Evolutionary conservation across 1,139 yeast genomes (phyloP).

Genomic region (Yamadazyma sp.): DNA sequence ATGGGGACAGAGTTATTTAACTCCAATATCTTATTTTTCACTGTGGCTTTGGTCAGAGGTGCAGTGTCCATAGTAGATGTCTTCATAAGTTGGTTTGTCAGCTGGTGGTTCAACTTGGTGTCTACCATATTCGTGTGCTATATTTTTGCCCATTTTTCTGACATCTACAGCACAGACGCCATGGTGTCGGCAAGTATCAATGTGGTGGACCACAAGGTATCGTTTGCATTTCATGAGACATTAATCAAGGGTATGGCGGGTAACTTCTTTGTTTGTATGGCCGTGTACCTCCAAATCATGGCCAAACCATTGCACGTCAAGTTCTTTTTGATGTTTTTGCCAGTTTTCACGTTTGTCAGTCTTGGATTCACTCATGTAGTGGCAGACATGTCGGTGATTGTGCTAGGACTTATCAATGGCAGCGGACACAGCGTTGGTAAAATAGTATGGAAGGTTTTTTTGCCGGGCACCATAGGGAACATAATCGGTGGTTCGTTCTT

Average conservation of each 20-base stretch:
- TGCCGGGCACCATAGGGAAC: conserved; percentile 71
- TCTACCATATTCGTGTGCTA: conserved; percentile 66
- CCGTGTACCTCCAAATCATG: conserved; percentile 73
- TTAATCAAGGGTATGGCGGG: conserved; percentile 70
- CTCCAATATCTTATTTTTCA: conserved; percentile 67
- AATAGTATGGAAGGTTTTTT: conserved; percentile 69
- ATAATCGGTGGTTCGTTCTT: conserved; percentile 69
- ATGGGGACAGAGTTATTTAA: conserved; percentile 76
- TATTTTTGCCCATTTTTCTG: conserved; percentile 57
- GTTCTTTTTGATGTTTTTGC: conserved; percentile 59
- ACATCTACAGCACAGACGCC: conserved; percentile 36
- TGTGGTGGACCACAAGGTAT: conserved; percentile 48
- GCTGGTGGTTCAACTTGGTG: conserved; percentile 65
- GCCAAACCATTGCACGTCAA: conserved; percentile 82
- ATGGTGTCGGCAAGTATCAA: conserved; percentile 49
- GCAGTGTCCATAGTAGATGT: conserved; percentile 67
- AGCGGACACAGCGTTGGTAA: conserved; percentile 60
- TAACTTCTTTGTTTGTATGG: conserved; percentile 72
- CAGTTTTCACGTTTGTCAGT: conserved; percentile 70
- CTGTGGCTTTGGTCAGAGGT: conserved; percentile 65
- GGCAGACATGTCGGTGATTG: conserved; percentile 73
- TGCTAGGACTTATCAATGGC: conserved; percentile 65
- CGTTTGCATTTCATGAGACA: conserved; percentile 54
- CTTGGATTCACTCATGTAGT: conserved; percentile 78
- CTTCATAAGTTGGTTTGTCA: conserved; percentile 64